Conservation (phyloP, 768 basidiomycete genomes). For the Boletus barrowsii region DNA sequence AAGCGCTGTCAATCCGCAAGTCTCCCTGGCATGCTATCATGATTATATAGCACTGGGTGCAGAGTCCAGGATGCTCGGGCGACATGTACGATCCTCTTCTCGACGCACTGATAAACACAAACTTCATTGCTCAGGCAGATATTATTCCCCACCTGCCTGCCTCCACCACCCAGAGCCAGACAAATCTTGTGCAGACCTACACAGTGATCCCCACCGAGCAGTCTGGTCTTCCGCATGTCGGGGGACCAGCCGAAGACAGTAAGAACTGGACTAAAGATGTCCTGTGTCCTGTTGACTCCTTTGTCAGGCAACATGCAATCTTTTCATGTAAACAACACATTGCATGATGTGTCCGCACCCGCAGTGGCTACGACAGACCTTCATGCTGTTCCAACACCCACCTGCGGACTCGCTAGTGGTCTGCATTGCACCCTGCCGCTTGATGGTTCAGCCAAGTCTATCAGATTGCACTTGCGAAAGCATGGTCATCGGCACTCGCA, state of each 20-base stretch:
- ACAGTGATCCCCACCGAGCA: background rate
- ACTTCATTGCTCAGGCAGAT: background rate
- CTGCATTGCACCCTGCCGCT: constrained; percentile 3
- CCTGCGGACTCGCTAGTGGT: constrained; percentile 8
- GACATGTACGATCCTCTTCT: background rate
- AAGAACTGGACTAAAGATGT: background rate
- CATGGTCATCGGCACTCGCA: constrained; percentile 13
- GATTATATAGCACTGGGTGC: background rate
- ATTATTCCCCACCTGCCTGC: background rate
- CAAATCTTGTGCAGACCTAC: background rate
- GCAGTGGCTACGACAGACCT: background rate
- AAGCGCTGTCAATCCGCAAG: too few species aligned
- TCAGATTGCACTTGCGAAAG: constrained; percentile 10
- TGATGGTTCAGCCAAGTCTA: constrained; percentile 1
- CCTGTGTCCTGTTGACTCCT: background rate
- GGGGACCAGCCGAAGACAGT: background rate
- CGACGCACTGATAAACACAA: background rate
- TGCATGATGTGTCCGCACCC: background rate
- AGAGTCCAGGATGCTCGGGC: background rate
- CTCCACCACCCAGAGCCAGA: background rate
- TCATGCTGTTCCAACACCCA: background rate
- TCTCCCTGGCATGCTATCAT: too few species aligned
- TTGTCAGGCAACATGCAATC: background rate
- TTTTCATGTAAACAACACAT: background rate
- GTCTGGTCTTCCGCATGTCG: background rate